phyloP scores from a whole-genome alignment of 1,284 basidiomycete genomes.

The Apiotrichum akiyoshidainum region DNA sequence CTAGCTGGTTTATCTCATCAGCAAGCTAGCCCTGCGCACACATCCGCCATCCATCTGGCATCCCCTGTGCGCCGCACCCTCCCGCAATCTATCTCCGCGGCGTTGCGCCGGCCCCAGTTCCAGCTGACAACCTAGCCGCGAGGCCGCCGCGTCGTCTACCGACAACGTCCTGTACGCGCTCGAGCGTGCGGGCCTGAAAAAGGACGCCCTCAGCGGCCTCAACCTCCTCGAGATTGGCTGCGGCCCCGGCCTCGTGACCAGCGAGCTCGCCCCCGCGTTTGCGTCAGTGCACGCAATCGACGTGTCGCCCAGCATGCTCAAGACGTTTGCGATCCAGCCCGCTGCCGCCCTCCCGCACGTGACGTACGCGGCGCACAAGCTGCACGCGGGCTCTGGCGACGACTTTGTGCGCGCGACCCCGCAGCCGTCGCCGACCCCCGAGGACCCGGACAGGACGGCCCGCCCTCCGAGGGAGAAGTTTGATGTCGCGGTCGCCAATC shows the following conservation, averaged over 20 bases:
- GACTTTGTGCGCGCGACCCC: constrained; percentile 15
- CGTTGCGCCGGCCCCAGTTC: no score
- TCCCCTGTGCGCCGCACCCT: no score
- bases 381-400: constrained; percentile 15
- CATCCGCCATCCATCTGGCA: no score
- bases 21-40: no score
- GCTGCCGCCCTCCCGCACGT: constrained; percentile 7
- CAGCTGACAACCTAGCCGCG: constrained; percentile 19
- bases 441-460: constrained; percentile 17
- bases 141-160: constrained; percentile 24
- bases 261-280: constrained; percentile 26
- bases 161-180: constrained; percentile 27
- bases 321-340: constrained; percentile 19
- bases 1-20: no score
- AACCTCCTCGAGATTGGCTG: constrained; percentile 37
- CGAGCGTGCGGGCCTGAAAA: constrained; percentile 11
- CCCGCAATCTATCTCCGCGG: no score
- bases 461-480: constrained; percentile 25
- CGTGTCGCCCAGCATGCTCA: constrained; percentile 34
- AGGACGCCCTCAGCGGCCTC: constrained; percentile 15
- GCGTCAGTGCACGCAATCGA: constrained; percentile 36
- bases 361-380: constrained; percentile 24
- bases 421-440: constrained; percentile 19
- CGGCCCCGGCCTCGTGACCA: constrained; percentile 41
- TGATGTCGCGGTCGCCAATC: constrained; percentile 33